Conservation (phyloP, 1,139 yeast species). For the Saccharomyces hybrid region DNA sequence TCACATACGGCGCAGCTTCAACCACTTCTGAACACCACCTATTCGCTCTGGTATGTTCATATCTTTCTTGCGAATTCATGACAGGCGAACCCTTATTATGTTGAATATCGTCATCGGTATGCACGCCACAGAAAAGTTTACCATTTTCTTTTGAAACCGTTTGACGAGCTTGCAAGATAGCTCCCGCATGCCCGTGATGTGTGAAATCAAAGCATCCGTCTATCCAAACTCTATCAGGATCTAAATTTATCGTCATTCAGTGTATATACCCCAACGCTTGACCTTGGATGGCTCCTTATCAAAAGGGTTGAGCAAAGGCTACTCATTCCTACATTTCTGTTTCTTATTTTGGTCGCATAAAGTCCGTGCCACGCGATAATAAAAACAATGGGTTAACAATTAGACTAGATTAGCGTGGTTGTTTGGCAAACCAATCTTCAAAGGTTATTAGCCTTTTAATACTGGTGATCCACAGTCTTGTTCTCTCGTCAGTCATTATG, state of each 20-base stretch:
- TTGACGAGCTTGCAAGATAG: conserved; percentile 73
- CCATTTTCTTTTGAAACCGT: conserved; percentile 27
- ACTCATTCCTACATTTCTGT: neutral
- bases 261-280: neutral
- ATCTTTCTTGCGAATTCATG: conserved; percentile 73
- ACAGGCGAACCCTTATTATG: conserved; percentile 49
- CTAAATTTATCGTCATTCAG: conserved; percentile 2
- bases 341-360: neutral
- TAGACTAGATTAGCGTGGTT: neutral
- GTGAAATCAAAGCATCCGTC: conserved; percentile 98
- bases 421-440: conserved; percentile 31
- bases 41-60: conserved; percentile 78
- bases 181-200: conserved; percentile 97
- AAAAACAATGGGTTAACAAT: neutral
- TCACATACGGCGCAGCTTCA: conserved; percentile 84
- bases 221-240: conserved; percentile 55
- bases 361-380: neutral
- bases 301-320: neutral
- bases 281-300: neutral
- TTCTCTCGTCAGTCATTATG: conserved; percentile 69
- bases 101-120: no score
- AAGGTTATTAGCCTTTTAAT: conserved; percentile 63
- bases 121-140: conserved; percentile 69
- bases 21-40: conserved; percentile 78
- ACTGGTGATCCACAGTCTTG: conserved; percentile 71